Base-by-base conservation (phyloP, 2,329 filamentous ascomycete genomes). In the Epichloe brachyelytri region DNA sequence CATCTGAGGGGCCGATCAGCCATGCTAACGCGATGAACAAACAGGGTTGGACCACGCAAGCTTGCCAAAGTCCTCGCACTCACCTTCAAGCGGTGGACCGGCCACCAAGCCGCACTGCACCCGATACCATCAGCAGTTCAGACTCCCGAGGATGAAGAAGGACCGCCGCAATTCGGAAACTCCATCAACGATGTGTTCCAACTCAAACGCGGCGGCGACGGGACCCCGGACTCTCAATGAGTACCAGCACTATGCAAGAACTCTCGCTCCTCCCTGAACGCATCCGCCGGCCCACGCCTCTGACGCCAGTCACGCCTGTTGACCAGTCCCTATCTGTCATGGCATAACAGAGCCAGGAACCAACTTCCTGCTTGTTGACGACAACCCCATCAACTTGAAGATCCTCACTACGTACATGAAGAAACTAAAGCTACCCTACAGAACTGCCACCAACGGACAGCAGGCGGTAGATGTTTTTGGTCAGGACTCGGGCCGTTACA, bases 31-130 rank as follows among this genome's bases (percentile, higher is more conserved):
- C 14, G 34, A 47, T 36, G 17, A 26, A 14, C 11, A 46, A 5
- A 17, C n/a, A 68, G 66, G 4, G 58, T 67, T 4, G 67, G 67
- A 0, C 66, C 67, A 5, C 65, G 65, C 15, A 69, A 68, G 49
- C 59, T 70, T 7, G 55, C 53, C 46, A 57, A 53, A 36, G 53
- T 49, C n/a, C 37, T 54, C 4, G 37, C 46, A 14, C 46, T 52
- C n/a, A 49, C 51, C 7, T 52, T 49, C 19, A 52, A 49, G 43
- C 51, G 46, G 30, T 52, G 51, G 51, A 52, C 46, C 22, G 20
- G 33, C 14, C 46, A 49, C 26, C 51, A 49, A 26, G 46, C 41
- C 30, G 43, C 41, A 10, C n/a, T 49, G 5, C 47, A 49, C 19
- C 51, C 46, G 7, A 34, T 45, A 3, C 34, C 41, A 17, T 39